Base-by-base conservation (phyloP, 768 basidiomycete species). In the Lactarius akahatsu region DNA sequence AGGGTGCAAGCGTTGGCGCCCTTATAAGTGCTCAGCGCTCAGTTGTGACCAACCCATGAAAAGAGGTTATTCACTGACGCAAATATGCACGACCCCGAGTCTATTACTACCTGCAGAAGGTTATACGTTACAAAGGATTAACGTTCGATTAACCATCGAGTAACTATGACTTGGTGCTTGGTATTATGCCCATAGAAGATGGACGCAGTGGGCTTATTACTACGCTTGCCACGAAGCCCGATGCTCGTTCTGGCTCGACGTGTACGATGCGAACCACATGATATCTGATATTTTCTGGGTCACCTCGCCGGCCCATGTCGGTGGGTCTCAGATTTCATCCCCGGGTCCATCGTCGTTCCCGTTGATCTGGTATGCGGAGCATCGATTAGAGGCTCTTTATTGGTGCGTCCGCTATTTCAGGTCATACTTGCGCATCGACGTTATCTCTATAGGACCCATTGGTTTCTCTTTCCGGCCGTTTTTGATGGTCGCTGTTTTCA, bases 1-100 rank as follows among this genome's bases (percentile, higher is more conserved):
- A 50, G 47, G 47, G 47, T 50, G 23, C 23, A 23, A 26, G 23
- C 47, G 13, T 50, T 50, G 23, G 9, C 41, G 34, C n/a, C n/a
- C n/a, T n/a, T n/a, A n/a, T n/a, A n/a, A n/a, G n/a, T n/a, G n/a
- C n/a, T n/a, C n/a, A n/a, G n/a, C n/a, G n/a, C n/a, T n/a, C n/a
- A n/a, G n/a, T n/a, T n/a, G n/a, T n/a, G n/a, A n/a, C n/a, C n/a
- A n/a, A n/a, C n/a, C n/a, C n/a, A n/a, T n/a, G n/a, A n/a, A n/a
- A 26, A 85, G 83, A 79, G 77, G 61, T 77, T 83, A 0, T 82
- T 82, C 34, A 86, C 86, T 0, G 86, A 88, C 63, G 80, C 79
- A 40, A 71, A 86, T 66, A 73, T 87, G 10, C 80, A 77, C 45
- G 77, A 86, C 26, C 13, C 54, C 0, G 73, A 71, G 0, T 57